Base-by-base conservation (phyloP, 495 filamentous ascomycete species). In the Penicillium paradoxum region DNA sequence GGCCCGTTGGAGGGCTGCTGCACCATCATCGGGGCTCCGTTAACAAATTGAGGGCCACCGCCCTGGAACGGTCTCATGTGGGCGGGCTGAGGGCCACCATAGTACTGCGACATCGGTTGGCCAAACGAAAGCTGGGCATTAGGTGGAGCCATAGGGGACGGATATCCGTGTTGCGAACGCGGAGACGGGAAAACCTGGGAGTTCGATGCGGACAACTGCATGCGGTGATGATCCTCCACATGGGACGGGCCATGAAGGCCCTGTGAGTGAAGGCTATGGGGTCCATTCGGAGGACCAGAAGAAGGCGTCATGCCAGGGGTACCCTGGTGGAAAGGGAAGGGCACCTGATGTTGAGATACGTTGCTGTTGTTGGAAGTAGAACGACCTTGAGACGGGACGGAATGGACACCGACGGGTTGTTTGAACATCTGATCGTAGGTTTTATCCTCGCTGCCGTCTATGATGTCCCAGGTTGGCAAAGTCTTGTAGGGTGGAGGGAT, bases 361-460 rank as follows among this genome's bases (percentile, higher is more conserved):
- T 80, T 78, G 40, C 83, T 81, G 45, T 80, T 66, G 56, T 64
- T 82, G 11, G 79, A 77, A 25, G 73, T 64, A 17, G 75, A 70
- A 3, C 83, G 80, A 55, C 83, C 87, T 40, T 86, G 86, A 1
- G 89, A 83, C 2, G 89, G 85, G 13, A 83, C 74, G 3, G 82
- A 69, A 4, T 79, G 75, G 30, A 71, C 67, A n/a, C 69, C 65
- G 37, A 74, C 69, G 13, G 79, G 64, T 47, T 78, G 78, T 56
- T 92, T 88, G 68, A 95, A 90, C 71, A 87, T 83, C 46, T 91
- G 80, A 27, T 79, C 76, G 68, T 87, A 95, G 0, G 82, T 85
- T 27, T 83, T 81, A 22, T 86, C 83, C 53, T 87, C 81, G 33
- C 80, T 81, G 30, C 79, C 79, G 8, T 81, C 74, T 24, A 80